phyloP scores from a whole-genome alignment of 2,329 filamentous ascomycete species.

The Alternaria triticina region DNA sequence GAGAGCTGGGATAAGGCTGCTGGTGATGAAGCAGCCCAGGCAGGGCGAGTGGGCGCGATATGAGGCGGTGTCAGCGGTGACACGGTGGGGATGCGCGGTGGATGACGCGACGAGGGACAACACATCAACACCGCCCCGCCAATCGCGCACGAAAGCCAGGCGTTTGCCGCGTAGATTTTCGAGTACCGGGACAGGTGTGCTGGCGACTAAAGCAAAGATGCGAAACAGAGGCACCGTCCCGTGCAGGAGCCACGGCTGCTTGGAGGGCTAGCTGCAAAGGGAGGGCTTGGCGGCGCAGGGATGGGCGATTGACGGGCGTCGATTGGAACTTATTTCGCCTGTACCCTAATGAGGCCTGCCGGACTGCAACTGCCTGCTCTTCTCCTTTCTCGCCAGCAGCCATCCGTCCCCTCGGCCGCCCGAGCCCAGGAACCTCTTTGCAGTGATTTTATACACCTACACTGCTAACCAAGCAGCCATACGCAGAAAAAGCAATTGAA shows the following conservation, averaged over 20 bases:
- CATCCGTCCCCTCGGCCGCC: not conserved
- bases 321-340: slow-evolving; percentile 28
- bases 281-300: slow-evolving; percentile 13
- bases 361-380: slow-evolving; percentile 16
- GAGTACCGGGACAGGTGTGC: slow-evolving; percentile 12
- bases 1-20: slow-evolving; percentile 2
- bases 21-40: not conserved
- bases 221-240: slow-evolving; percentile 12
- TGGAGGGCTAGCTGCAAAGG: slow-evolving; percentile 4
- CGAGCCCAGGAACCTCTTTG: not conserved
- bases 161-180: slow-evolving; percentile 10
- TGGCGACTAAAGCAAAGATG: slow-evolving; percentile 17
- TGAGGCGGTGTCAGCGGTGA: slow-evolving; percentile 1
- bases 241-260: not conserved
- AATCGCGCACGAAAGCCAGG: slow-evolving; percentile 16
- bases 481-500: slow-evolving; percentile 18
- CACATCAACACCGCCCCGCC: slow-evolving; percentile 24
- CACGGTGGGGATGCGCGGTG: slow-evolving; percentile 18
- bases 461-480: slow-evolving; percentile 6
- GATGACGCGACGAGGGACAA: slow-evolving; percentile 34
- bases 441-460: not conserved
- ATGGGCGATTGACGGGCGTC: slow-evolving; percentile 9
- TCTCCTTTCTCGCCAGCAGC: slow-evolving; percentile 26
- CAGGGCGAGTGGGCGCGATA: slow-evolving; percentile 2
- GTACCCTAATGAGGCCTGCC: slow-evolving; percentile 20